Percentiles rank a stretch among this genome's conserved stretches.
These are phyloP conservation scores for Colletotrichum orbiculare DNA, from an alignment of 2,329 filamentous ascomycete species.

Conservation along the genomic window DNA sequence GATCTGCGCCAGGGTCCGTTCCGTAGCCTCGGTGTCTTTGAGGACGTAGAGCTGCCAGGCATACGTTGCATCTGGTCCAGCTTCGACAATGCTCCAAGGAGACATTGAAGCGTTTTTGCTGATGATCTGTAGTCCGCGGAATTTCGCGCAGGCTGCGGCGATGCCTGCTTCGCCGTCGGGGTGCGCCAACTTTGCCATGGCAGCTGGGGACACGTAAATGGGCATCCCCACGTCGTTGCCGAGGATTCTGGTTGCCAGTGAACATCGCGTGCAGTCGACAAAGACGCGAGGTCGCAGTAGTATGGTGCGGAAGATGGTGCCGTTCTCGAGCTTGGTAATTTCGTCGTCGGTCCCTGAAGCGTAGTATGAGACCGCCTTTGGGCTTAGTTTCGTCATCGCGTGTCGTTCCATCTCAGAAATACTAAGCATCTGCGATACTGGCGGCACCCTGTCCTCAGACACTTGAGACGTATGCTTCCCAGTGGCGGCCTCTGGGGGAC, in stretches of 20 bases:
- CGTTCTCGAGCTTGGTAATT: constrained; percentile 80
- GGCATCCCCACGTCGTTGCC: constrained; percentile 75
- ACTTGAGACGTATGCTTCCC: constrained; percentile 58
- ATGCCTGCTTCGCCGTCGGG: constrained; percentile 82
- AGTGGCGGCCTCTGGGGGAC: background rate
- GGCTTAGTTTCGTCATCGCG: constrained; percentile 77
- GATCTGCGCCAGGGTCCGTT: constrained; percentile 58
- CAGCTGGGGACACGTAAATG: constrained; percentile 81
- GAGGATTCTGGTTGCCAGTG: constrained; percentile 76
- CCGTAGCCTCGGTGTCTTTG: constrained; percentile 69
- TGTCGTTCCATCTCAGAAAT: constrained; percentile 83
- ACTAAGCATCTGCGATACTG: constrained; percentile 76
- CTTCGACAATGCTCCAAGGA: constrained; percentile 81
- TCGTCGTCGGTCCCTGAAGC: constrained; percentile 84
- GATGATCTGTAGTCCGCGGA: constrained; percentile 80
- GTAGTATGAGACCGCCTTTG: constrained; percentile 90
- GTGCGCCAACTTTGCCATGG: constrained; percentile 83
- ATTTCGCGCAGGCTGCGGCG: constrained; percentile 75
- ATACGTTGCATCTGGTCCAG: constrained; percentile 74
- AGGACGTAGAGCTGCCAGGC: constrained; percentile 92
- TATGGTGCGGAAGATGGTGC: constrained; percentile 77
- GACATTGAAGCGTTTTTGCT: constrained; percentile 87
- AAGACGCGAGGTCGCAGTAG: constrained; percentile 85
- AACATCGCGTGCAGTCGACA: constrained; percentile 79
- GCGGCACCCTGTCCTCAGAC: constrained; percentile 52